These are phyloP conservation scores for Erodium texanum DNA, from an alignment of 441 rosid genomes.

Conservation along the genomic window DNA sequence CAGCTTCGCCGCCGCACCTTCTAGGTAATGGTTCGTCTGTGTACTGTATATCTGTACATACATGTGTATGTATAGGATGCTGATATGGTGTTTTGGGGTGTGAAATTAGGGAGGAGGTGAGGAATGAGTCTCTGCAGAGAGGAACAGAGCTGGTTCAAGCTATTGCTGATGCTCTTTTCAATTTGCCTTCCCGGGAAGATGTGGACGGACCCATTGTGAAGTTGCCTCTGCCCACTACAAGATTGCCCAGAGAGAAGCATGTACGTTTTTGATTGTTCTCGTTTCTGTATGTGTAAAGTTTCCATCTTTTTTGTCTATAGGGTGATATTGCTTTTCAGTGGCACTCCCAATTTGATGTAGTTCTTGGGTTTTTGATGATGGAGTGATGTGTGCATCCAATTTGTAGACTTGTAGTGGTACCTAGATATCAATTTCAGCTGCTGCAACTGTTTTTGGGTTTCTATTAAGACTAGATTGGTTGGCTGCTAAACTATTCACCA, in stretches of 20 bases:
- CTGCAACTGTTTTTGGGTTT: too few relatives aligned
- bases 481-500: too few relatives aligned
- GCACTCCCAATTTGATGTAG: neutral
- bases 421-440: too few relatives aligned
- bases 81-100: neutral
- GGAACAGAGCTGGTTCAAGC: slow-evolving; percentile 71
- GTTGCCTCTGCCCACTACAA: slow-evolving; percentile 69
- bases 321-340: neutral
- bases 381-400: neutral
- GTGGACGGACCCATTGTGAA: slow-evolving; percentile 67
- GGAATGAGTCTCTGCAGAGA: slow-evolving; percentile 43
- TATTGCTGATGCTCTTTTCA: slow-evolving; percentile 53
- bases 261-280: slow-evolving; percentile 41
- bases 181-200: slow-evolving; percentile 68
- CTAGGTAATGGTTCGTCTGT: slow-evolving; percentile 39
- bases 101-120: slow-evolving; percentile 55
- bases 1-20: slow-evolving; percentile 40
- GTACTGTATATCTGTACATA: neutral
- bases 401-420: neutral
- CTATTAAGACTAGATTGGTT: too few relatives aligned
- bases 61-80: neutral
- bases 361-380: neutral
- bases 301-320: neutral
- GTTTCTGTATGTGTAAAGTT: neutral
- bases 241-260: slow-evolving; percentile 82